Conservation (phyloP, 1,139 yeast genomes). For the Magnusiomyces suaveolens region DNA sequence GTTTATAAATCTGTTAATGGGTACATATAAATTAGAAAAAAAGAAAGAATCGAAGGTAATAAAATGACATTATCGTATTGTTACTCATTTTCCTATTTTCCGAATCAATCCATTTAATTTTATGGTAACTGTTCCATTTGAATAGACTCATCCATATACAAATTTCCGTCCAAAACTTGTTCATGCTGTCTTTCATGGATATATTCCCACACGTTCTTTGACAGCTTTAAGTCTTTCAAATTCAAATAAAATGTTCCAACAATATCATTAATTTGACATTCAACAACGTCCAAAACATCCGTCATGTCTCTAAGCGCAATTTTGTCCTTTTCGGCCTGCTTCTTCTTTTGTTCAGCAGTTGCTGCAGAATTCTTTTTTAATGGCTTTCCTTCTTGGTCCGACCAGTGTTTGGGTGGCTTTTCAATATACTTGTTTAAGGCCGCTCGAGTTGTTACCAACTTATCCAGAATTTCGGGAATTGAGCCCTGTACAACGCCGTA, state of each 20-base stretch:
- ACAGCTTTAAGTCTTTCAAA: slow-evolving; percentile 1
- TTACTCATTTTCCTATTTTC: too few species aligned
- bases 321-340: not conserved
- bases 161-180: not conserved
- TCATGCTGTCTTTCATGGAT: not conserved
- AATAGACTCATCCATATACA: not conserved
- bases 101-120: too few species aligned
- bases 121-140: not conserved
- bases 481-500: slow-evolving; percentile 35
- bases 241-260: not conserved
- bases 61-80: too few species aligned
- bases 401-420: slow-evolving; percentile 31
- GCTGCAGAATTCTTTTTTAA: slow-evolving; percentile 15
- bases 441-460: slow-evolving; percentile 23
- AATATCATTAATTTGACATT: not conserved
- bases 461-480: slow-evolving; percentile 28
- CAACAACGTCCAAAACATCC: not conserved
- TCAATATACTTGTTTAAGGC: slow-evolving; percentile 22
- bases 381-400: slow-evolving; percentile 21
- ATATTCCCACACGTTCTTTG: not conserved
- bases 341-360: slow-evolving; percentile 6
- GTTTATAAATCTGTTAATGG: too few species aligned
- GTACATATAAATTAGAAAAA: too few species aligned
- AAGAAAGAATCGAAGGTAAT: too few species aligned
- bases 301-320: not conserved